A percentile compares a stretch with the other conserved stretches of the same genome.
These are phyloP conservation scores for Priceomyces melissophilus DNA, from an alignment of 805 yeast genomes.

Conservation along the genomic window DNA sequence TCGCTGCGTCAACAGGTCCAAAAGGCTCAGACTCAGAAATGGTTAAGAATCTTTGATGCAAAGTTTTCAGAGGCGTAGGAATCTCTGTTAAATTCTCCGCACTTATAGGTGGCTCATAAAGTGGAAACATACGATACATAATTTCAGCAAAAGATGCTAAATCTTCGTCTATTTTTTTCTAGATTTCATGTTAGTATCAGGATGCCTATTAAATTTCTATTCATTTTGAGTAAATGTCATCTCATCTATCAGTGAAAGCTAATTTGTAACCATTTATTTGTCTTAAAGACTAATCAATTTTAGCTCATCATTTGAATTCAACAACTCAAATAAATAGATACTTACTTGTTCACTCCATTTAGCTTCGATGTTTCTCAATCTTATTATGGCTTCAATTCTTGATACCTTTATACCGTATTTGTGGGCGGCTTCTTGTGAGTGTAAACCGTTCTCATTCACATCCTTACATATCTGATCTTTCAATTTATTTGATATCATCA, in stretches of 20 bases:
- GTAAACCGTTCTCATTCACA: conserved; percentile 46
- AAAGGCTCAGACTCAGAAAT: conserved; percentile 94
- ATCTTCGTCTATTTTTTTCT: conserved; percentile 53
- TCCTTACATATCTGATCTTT: conserved; percentile 60
- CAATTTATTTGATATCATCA: conserved; percentile 54
- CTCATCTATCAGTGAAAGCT: conserved; percentile 2
- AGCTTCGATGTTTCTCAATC: conserved; percentile 62
- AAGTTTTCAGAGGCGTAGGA: conserved; percentile 82
- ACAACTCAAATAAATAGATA: conserved; percentile 14
- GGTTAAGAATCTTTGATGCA: conserved; percentile 77
- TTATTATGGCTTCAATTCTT: conserved; percentile 84
- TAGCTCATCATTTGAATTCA: conserved; percentile 43
- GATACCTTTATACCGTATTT: conserved; percentile 77
- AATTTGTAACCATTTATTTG: conserved; percentile 52
- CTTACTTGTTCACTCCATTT: conserved; percentile 61
- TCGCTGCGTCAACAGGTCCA: conserved; percentile 94
- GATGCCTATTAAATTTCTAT: too few species aligned
- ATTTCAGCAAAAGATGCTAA: conserved; percentile 55
- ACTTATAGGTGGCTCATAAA: conserved; percentile 41
- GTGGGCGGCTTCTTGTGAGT: conserved; percentile 72
- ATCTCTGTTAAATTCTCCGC: conserved; percentile 89
- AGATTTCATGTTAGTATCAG: conserved; percentile 31
- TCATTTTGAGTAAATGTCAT: conserved; percentile 8
- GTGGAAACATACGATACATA: conserved; percentile 80
- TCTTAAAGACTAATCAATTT: conserved; percentile 81